Conservation (phyloP, 345 rosid genomes). For the Salix udensis region DNA sequence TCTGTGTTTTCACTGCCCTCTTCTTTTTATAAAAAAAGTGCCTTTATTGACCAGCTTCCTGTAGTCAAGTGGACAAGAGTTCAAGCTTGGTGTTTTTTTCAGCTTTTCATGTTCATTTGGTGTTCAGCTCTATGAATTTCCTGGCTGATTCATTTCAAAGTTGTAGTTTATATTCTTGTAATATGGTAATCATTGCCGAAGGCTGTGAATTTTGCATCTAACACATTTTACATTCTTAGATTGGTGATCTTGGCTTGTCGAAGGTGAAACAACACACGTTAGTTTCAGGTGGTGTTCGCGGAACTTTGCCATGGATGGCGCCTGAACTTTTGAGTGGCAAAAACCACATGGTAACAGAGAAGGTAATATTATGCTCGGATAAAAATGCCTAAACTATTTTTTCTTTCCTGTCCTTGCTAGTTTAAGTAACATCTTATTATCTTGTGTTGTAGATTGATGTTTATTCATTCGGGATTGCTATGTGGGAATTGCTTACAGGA, state of each 20-base stretch:
- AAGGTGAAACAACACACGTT: constrained; percentile 93
- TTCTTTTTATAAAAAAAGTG: neutral
- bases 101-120: constrained; percentile 8
- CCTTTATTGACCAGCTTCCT: constrained; percentile 2
- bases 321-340: constrained; percentile 98
- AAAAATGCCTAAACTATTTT: neutral
- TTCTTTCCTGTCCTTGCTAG: neutral
- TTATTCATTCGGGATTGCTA: constrained; percentile 92
- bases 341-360: constrained; percentile 94
- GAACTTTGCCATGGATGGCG: constrained; percentile 99
- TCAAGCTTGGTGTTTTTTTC: neutral
- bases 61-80: neutral
- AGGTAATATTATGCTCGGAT: constrained; percentile 43
- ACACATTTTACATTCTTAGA: constrained; percentile 38
- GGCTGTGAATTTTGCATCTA: constrained; percentile 8
- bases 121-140: neutral
- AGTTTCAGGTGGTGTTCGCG: constrained; percentile 98
- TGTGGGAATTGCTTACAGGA: constrained; percentile 98
- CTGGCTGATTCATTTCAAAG: neutral
- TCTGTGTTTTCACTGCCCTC: constrained; percentile 8
- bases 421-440: neutral
- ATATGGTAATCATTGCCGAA: neutral
- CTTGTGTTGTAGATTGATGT: constrained; percentile 72
- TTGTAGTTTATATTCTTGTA: neutral
- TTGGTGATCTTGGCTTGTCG: constrained; percentile 93